Evolutionary conservation across 805 yeast species (phyloP).

Genomic region (Yarrowia yakushimensis): DNA sequence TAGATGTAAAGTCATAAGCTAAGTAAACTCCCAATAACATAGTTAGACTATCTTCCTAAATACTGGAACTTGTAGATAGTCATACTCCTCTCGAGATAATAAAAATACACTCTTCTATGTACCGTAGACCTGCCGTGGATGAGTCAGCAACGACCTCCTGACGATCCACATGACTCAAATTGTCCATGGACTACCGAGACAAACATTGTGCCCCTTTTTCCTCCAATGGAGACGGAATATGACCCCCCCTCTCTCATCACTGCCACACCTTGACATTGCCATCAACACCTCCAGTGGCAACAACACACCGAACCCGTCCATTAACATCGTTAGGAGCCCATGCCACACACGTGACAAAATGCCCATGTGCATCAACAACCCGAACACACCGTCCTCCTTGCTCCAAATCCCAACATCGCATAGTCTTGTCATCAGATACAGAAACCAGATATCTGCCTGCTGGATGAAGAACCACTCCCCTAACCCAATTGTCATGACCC

Average conservation of each 20-base stretch:
- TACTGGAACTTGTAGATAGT: too few species aligned
- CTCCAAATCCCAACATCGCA: slow-evolving; percentile 73
- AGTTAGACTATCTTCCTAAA: too few species aligned
- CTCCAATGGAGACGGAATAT: too few species aligned
- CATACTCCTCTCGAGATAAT: too few species aligned
- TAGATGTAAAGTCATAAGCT: too few species aligned
- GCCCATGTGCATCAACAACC: slow-evolving; percentile 61
- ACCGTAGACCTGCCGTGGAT: too few species aligned
- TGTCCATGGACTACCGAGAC: too few species aligned
- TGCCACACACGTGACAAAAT: slow-evolving; percentile 62
- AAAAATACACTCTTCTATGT: not conserved
- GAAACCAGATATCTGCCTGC: slow-evolving; percentile 66
- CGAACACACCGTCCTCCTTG: slow-evolving; percentile 46
- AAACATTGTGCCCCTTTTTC: too few species aligned
- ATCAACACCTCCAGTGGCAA: slow-evolving; percentile 65
- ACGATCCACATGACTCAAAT: too few species aligned
- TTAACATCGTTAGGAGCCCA: slow-evolving; percentile 41
- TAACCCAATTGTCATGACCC: slow-evolving; percentile 89
- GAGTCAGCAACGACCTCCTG: too few species aligned
- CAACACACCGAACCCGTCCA: slow-evolving; percentile 54
- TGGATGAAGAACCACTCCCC: slow-evolving; percentile 67
- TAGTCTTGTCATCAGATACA: slow-evolving; percentile 73
- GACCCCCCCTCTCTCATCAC: slow-evolving; percentile 27
- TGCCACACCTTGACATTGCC: slow-evolving; percentile 55
- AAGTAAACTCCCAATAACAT: too few species aligned